A percentile compares a stretch with the other conserved stretches of the same genome.
These are phyloP conservation scores for Lecanicillium sp. DNA, from an alignment of 2,329 filamentous ascomycete genomes.

Conservation along the genomic window DNA sequence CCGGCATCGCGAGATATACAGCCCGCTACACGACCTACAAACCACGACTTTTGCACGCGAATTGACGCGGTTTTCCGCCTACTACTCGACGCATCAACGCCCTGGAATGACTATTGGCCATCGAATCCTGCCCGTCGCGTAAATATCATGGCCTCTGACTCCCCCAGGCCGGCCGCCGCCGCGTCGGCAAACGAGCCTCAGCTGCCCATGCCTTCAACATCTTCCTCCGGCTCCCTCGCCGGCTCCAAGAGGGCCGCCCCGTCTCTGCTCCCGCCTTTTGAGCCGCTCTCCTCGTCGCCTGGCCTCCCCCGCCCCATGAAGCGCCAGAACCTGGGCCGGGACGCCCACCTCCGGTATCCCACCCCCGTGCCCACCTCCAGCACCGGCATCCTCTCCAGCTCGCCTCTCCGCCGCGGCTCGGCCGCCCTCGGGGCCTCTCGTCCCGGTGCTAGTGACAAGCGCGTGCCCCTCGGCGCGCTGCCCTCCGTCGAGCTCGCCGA, in stretches of 20 bases:
- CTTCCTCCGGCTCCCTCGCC: conserved; percentile 23
- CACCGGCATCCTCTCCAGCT: conserved; percentile 83
- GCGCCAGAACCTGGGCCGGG: conserved; percentile 50
- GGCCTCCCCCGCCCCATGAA: conserved; percentile 63
- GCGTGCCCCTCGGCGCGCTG: conserved; percentile 75
- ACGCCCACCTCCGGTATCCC: conserved; percentile 65
- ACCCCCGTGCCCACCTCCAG: conserved; percentile 92
- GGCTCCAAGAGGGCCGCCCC: conserved; percentile 58
- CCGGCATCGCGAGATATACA: conserved; percentile 4
- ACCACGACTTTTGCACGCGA: conserved; percentile 6
- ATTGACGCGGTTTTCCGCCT: conserved; percentile 6
- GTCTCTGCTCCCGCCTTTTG: conserved; percentile 70
- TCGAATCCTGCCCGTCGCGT: background rate
- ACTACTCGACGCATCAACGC: background rate
- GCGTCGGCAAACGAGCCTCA: conserved; percentile 11
- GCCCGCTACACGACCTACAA: background rate
- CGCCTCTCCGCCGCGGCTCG: conserved; percentile 55
- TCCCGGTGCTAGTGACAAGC: conserved; percentile 43
- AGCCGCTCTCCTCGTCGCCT: conserved; percentile 73
- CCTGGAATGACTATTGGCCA: conserved; percentile 1
- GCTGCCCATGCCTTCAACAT: conserved; percentile 8
- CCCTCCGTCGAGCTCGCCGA: conserved; percentile 75
- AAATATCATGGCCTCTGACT: conserved; percentile 11
- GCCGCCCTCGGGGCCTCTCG: conserved; percentile 54
- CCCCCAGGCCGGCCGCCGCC: background rate